phyloP scores from a whole-genome alignment of 495 filamentous ascomycete species.

The Aspergillus homomorphus region DNA sequence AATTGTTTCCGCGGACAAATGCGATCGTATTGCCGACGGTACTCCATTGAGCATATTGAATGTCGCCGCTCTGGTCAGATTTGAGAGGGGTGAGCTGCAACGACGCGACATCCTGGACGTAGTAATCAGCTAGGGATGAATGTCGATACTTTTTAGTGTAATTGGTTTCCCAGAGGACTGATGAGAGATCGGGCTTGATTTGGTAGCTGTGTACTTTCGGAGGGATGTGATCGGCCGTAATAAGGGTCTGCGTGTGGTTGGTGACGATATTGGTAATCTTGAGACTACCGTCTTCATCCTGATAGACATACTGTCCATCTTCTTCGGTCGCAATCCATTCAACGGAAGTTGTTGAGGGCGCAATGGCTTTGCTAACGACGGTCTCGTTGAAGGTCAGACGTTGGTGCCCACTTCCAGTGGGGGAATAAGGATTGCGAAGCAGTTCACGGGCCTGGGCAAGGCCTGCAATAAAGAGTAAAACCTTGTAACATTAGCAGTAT shows the following conservation, averaged over 20 bases:
- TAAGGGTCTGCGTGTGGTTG: conserved; percentile 16
- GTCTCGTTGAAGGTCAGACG: conserved; percentile 23
- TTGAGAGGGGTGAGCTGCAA: conserved; percentile 13
- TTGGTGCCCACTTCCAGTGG: conserved; percentile 8
- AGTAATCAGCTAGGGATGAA: conserved; percentile 22
- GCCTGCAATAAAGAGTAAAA: neutral
- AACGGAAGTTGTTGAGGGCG: conserved; percentile 15
- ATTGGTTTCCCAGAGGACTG: conserved; percentile 22
- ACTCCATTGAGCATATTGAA: conserved; percentile 22
- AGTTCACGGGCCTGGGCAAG: conserved; percentile 12
- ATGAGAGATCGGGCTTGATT: conserved; percentile 20
- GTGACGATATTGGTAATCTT: conserved; percentile 22
- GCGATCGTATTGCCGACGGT: conserved; percentile 15
- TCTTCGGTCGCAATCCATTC: conserved; percentile 19
- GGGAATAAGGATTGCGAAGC: conserved; percentile 10
- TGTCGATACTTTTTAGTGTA: conserved; percentile 23
- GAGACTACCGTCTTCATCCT: conserved; percentile 15
- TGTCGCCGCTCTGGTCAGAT: conserved; percentile 16
- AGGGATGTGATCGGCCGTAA: conserved; percentile 16
- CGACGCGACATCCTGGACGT: conserved; percentile 20
- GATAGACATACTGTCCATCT: conserved; percentile 20
- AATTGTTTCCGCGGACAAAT: conserved; percentile 21
- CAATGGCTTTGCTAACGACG: conserved; percentile 8
- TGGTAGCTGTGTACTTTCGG: conserved; percentile 12
- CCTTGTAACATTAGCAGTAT: too few species aligned